phyloP scores from a whole-genome alignment of 2,329 filamentous ascomycete genomes.

The Lithohypha guttulata region DNA sequence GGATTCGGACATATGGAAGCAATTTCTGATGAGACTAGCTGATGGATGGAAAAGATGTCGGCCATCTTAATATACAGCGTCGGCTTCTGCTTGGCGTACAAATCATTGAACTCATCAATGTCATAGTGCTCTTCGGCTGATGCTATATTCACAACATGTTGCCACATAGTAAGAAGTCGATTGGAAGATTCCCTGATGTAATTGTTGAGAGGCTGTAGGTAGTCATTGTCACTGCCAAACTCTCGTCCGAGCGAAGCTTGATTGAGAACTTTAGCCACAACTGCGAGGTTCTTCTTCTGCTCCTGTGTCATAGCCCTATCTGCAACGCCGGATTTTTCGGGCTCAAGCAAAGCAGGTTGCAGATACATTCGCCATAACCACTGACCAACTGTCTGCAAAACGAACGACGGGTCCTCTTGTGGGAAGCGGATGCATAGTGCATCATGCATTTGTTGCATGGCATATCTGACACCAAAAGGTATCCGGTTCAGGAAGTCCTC shows the following conservation, averaged over 20 bases:
- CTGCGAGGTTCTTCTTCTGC: slow-evolving; percentile 82
- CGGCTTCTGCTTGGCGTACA: slow-evolving; percentile 91
- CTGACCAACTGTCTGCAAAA: slow-evolving; percentile 74
- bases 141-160: slow-evolving; percentile 68
- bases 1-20: slow-evolving; percentile 63
- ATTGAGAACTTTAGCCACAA: slow-evolving; percentile 82
- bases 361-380: slow-evolving; percentile 96
- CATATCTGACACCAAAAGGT: slow-evolving; percentile 83
- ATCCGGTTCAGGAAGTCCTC: slow-evolving; percentile 79
- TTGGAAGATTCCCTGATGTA: slow-evolving; percentile 80
- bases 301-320: slow-evolving; percentile 80
- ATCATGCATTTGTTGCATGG: slow-evolving; percentile 78
- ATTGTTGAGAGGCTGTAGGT: slow-evolving; percentile 86
- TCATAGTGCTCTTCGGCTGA: slow-evolving; percentile 88
- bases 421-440: slow-evolving; percentile 66
- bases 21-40: slow-evolving; percentile 70
- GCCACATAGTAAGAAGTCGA: slow-evolving; percentile 64
- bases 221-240: slow-evolving; percentile 90
- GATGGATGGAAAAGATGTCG: slow-evolving; percentile 94
- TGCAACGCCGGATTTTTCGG: slow-evolving; percentile 85
- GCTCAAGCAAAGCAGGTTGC: slow-evolving; percentile 75
- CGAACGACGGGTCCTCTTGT: slow-evolving; percentile 61
- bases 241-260: slow-evolving; percentile 81
- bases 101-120: slow-evolving; percentile 96
- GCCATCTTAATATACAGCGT: slow-evolving; percentile 99